A percentile compares a stretch with the other conserved stretches of the same genome.
These are phyloP conservation scores for Coemansia sp. DNA, from an alignment of 192 early-diverging fungal species.

Conservation along the genomic window DNA sequence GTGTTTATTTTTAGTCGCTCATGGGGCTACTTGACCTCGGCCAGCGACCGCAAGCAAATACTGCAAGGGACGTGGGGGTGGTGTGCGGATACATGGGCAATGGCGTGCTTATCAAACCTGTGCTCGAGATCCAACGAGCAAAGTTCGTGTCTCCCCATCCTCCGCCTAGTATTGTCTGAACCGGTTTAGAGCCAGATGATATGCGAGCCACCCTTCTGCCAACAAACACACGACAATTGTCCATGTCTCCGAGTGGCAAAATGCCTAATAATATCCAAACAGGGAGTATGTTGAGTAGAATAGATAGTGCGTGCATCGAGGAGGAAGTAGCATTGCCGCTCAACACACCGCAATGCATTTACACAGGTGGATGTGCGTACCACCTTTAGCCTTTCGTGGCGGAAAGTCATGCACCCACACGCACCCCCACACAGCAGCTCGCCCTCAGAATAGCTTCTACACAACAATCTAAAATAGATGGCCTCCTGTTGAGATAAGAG, in stretches of 20 bases:
- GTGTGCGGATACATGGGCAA: background rate
- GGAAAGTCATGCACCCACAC: background rate
- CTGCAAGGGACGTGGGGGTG: background rate
- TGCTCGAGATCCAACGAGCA: constrained; percentile 4
- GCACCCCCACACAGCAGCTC: background rate
- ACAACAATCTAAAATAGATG: constrained; percentile 3
- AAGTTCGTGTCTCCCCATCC: background rate
- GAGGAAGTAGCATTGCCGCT: background rate
- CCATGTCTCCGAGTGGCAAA: constrained; percentile 3
- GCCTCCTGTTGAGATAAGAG: background rate
- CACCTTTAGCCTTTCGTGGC: background rate
- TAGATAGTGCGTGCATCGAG: no score
- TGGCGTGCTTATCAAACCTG: background rate
- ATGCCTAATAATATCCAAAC: constrained; percentile 5
- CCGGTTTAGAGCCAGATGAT: background rate
- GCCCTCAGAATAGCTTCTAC: background rate
- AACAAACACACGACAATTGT: background rate
- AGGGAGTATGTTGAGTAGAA: background rate
- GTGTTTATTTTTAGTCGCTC: background rate
- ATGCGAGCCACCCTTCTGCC: constrained; percentile 1
- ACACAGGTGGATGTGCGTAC: background rate
- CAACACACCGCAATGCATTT: background rate
- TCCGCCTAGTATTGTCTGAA: background rate
- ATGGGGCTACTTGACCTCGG: background rate
- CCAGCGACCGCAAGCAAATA: background rate